Conservation (phyloP, 306 rosid genomes). For the Delonix regia region DNA sequence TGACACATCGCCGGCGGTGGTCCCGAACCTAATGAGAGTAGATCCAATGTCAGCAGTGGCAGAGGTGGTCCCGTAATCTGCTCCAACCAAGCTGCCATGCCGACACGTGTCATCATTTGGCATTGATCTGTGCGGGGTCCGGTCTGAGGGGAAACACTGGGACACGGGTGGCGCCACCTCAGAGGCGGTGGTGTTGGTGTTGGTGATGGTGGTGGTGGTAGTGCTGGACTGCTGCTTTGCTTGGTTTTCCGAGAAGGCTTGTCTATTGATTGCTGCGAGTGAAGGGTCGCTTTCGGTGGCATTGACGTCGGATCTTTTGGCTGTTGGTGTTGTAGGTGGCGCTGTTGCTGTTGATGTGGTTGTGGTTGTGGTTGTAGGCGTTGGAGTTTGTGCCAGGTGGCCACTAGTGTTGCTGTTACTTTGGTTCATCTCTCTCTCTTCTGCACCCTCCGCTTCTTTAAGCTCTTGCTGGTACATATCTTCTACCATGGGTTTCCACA, state of each 20-base stretch:
- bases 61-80: slow-evolving; percentile 69
- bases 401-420: slow-evolving; percentile 44
- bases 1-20: slow-evolving; percentile 93
- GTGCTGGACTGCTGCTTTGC: not conserved
- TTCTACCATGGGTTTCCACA: slow-evolving; percentile 99
- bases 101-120: slow-evolving; percentile 65
- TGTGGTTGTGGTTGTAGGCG: slow-evolving; percentile 42
- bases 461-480: slow-evolving; percentile 97
- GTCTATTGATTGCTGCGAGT: slow-evolving; percentile 60
- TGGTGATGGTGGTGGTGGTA: slow-evolving; percentile 27
- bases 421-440: slow-evolving; percentile 45
- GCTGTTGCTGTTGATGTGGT: slow-evolving; percentile 43
- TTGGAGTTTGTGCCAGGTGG: slow-evolving; percentile 69
- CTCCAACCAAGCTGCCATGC: slow-evolving; percentile 48
- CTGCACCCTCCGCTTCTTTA: slow-evolving; percentile 55
- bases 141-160: slow-evolving; percentile 43
- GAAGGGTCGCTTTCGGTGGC: slow-evolving; percentile 75
- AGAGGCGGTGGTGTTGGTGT: slow-evolving; percentile 41
- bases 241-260: slow-evolving; percentile 73
- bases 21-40: slow-evolving; percentile 80
- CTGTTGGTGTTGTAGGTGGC: slow-evolving; percentile 39
- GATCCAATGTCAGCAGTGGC: slow-evolving; percentile 57
- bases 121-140: slow-evolving; percentile 40
- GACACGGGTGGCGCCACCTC: slow-evolving; percentile 54
- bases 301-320: slow-evolving; percentile 67